Conservation (phyloP, 2,329 filamentous ascomycete species). For the Penicillium sp. region DNA sequence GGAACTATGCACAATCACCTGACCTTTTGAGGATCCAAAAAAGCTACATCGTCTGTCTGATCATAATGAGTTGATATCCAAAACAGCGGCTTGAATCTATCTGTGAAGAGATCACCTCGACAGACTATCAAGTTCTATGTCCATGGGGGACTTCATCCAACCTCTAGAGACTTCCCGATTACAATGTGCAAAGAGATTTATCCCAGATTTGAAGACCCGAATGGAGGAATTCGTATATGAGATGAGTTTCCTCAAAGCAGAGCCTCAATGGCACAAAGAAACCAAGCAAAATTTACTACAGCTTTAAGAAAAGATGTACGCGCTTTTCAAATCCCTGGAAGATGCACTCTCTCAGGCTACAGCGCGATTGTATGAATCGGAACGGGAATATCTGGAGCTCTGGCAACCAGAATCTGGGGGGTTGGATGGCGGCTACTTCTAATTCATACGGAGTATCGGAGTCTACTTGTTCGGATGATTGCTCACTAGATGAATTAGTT, state of each 20-base stretch:
- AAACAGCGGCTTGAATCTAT: slow-evolving; percentile 16
- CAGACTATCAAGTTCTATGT: slow-evolving; percentile 18
- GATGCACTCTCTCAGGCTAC: slow-evolving; percentile 13
- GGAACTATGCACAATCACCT: no score
- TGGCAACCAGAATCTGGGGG: neutral
- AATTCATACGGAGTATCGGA: neutral
- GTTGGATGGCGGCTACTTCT: neutral
- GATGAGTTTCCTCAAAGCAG: slow-evolving; percentile 21
- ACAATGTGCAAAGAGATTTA: slow-evolving; percentile 7
- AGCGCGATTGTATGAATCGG: neutral
- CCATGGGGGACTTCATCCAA: slow-evolving; percentile 20
- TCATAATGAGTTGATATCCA: neutral
- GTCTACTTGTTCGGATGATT: no score
- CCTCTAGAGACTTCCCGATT: slow-evolving; percentile 21
- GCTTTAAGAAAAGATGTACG: slow-evolving; percentile 17
- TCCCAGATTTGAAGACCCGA: slow-evolving; percentile 1
- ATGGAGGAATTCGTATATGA: slow-evolving; percentile 22
- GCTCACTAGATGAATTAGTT: no score
- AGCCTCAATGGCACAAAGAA: slow-evolving; percentile 26
- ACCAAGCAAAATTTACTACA: slow-evolving; percentile 20
- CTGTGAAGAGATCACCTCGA: slow-evolving; percentile 19
- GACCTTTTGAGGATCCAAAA: no score
- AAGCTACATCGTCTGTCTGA: neutral
- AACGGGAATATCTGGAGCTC: neutral
- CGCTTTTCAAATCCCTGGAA: slow-evolving; percentile 16